Conservation (phyloP, 2,329 filamentous ascomycete genomes). For the Botrytis paeoniae region DNA sequence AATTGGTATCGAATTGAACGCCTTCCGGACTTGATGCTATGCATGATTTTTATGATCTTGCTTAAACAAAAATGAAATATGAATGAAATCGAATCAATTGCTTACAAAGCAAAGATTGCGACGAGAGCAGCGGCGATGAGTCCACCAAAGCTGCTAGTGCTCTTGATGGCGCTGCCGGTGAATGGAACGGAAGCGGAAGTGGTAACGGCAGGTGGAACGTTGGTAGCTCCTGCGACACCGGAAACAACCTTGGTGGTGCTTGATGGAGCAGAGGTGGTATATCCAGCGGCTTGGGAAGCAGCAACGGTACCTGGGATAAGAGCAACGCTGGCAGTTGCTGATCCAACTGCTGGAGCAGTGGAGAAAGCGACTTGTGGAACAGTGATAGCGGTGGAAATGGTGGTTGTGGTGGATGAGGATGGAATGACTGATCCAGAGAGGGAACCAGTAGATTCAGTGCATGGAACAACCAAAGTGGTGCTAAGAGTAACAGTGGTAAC, state of each 20-base stretch:
- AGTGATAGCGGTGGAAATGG: slow-evolving; percentile 47
- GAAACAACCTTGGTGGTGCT: not conserved
- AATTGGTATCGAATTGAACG: slow-evolving; percentile 29
- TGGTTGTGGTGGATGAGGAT: slow-evolving; percentile 49
- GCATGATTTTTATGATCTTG: not conserved
- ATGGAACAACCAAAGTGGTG: slow-evolving; percentile 52
- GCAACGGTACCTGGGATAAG: slow-evolving; percentile 41
- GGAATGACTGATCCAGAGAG: slow-evolving; percentile 46
- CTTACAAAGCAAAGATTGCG: slow-evolving; percentile 33
- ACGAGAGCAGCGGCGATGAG: slow-evolving; percentile 31
- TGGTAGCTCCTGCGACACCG: slow-evolving; percentile 21
- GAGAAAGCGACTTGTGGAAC: slow-evolving; percentile 53
- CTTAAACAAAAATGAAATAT: slow-evolving; percentile 14
- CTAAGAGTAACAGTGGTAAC: slow-evolving; percentile 49
- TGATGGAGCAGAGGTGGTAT: slow-evolving; percentile 28
- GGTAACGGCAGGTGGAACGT: slow-evolving; percentile 31
- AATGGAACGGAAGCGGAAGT: slow-evolving; percentile 39
- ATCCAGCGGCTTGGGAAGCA: slow-evolving; percentile 23
- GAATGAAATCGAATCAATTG: not conserved
- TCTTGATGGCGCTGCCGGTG: slow-evolving; percentile 36
- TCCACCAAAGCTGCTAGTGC: slow-evolving; percentile 31
- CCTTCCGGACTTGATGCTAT: slow-evolving; percentile 10
- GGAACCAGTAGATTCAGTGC: slow-evolving; percentile 41
- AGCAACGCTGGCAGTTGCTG: slow-evolving; percentile 30
- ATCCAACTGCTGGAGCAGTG: slow-evolving; percentile 26